phyloP scores from a whole-genome alignment of 805 yeast genomes.

The Ascoidea tarda region DNA sequence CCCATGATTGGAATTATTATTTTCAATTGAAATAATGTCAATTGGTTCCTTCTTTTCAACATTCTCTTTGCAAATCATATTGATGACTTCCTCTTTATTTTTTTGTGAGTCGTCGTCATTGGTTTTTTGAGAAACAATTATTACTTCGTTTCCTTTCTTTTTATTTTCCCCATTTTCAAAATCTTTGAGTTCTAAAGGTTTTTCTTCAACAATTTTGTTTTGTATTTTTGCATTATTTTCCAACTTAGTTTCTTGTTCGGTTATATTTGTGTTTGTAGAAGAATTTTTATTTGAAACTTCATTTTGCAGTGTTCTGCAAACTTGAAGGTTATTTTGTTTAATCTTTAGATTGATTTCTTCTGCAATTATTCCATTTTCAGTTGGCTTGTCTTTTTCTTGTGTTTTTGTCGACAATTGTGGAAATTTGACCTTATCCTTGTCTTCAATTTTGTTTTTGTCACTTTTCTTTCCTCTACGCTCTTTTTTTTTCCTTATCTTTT shows the following conservation, averaged over 20 bases:
- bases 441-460: slow-evolving; percentile 24
- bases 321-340: no score
- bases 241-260: background rate
- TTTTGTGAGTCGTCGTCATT: background rate
- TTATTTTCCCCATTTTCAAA: background rate
- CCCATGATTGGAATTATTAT: background rate
- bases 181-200: background rate
- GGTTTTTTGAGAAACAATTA: background rate
- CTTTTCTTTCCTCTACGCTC: background rate
- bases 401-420: slow-evolving; percentile 3
- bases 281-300: background rate
- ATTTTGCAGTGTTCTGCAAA: background rate
- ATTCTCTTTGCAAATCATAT: background rate
- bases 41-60: background rate
- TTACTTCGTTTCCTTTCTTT: background rate
- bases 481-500: background rate
- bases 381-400: slow-evolving; percentile 1
- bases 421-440: slow-evolving; percentile 1
- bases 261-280: background rate
- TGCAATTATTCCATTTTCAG: slow-evolving; percentile 2
- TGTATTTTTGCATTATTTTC: background rate
- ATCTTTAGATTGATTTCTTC: slow-evolving; percentile 1
- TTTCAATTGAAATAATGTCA: background rate
- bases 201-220: background rate
- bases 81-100: background rate